Evolutionary conservation across 2,329 filamentous ascomycete genomes (phyloP).

Genomic region (Aspergillus sp.): DNA sequence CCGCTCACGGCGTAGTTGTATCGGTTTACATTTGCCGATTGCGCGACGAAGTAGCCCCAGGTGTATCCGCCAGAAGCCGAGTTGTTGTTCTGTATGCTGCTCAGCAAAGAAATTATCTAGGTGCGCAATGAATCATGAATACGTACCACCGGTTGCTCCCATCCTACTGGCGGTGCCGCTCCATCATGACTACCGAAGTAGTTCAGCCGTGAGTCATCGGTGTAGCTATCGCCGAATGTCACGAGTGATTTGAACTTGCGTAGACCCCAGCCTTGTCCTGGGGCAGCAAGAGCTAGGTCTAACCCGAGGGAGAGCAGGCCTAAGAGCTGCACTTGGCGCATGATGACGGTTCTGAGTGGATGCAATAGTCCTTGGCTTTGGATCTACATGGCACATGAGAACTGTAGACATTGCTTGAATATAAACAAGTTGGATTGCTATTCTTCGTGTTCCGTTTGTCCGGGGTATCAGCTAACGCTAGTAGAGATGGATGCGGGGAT

Average conservation of each 20-base stretch:
- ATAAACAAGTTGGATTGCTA: background rate
- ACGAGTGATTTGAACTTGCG: conserved; percentile 60
- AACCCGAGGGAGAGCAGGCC: background rate
- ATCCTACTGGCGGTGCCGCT: conserved; percentile 62
- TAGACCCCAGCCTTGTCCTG: conserved; percentile 3
- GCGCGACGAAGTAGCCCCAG: conserved; percentile 67
- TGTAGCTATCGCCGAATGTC: conserved; percentile 73
- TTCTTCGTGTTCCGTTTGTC: background rate
- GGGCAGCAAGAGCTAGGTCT: conserved; percentile 1
- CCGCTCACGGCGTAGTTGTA: conserved; percentile 71
- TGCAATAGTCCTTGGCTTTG: background rate
- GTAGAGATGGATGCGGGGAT: background rate
- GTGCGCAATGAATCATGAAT: background rate
- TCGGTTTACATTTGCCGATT: conserved; percentile 50
- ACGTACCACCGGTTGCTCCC: conserved; percentile 46
- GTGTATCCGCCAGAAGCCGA: conserved; percentile 64
- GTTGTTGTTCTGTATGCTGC: conserved; percentile 35
- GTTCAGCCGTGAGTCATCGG: conserved; percentile 64
- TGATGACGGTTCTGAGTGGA: background rate
- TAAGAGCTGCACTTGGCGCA: background rate
- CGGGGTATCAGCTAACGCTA: background rate
- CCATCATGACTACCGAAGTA: conserved; percentile 63
- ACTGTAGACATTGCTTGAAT: background rate
- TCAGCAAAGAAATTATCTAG: background rate
- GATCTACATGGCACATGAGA: background rate